These are phyloP conservation scores for Yarrowia keelungensis DNA, from an alignment of 805 yeast species.

Conservation along the genomic window DNA sequence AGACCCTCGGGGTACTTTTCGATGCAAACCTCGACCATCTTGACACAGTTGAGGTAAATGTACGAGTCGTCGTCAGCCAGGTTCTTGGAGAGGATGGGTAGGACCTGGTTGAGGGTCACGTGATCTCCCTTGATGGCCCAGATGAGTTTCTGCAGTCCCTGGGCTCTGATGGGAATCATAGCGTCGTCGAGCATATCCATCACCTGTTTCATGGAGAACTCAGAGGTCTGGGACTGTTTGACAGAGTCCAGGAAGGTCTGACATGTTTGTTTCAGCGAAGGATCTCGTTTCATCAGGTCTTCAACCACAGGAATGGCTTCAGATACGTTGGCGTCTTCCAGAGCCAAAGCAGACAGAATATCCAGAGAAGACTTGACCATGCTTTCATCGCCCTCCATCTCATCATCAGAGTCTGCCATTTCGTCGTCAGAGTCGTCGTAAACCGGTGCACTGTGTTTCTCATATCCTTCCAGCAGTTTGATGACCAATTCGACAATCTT, in stretches of 20 bases:
- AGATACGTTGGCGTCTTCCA: constrained; percentile 25
- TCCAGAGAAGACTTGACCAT: constrained; percentile 19
- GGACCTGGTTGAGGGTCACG: constrained; percentile 58
- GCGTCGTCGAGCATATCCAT: constrained; percentile 75
- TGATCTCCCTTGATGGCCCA: constrained; percentile 55
- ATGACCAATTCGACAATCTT: constrained; percentile 15
- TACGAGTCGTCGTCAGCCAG: constrained; percentile 84
- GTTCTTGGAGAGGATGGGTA: constrained; percentile 67
- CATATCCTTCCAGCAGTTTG: constrained; percentile 48
- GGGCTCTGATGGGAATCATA: constrained; percentile 82
- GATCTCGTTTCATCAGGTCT: constrained; percentile 3
- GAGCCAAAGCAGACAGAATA: constrained; percentile 12
- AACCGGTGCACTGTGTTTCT: background rate
- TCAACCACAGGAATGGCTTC: constrained; percentile 31
- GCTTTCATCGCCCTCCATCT: constrained; percentile 40
- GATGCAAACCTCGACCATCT: constrained; percentile 71
- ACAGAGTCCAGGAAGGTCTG: constrained; percentile 20
- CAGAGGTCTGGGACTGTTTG: constrained; percentile 2
- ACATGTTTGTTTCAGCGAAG: background rate
- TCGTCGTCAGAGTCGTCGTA: constrained; percentile 40
- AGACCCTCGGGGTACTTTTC: constrained; percentile 52
- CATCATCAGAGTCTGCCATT: constrained; percentile 23
- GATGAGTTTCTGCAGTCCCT: constrained; percentile 62
- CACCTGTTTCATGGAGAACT: constrained; percentile 59
- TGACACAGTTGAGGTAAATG: constrained; percentile 82